Conservation (phyloP, 331 rosid species). For the Dryas integrifolia region DNA sequence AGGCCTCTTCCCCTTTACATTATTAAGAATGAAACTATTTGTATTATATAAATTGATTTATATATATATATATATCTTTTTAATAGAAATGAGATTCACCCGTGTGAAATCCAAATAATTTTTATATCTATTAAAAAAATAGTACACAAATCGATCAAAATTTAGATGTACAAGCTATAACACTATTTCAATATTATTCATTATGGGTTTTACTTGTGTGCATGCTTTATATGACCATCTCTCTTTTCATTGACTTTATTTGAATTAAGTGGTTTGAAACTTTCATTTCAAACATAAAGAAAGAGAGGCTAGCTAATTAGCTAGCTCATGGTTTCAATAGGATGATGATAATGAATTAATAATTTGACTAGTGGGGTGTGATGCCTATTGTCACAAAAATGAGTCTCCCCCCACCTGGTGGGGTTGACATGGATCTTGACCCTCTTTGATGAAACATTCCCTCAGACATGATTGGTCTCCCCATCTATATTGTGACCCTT, state of each 20-base stretch:
- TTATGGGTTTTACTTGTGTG: constrained; percentile 1
- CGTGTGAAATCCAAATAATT: too few relatives aligned
- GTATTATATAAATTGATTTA: too few relatives aligned
- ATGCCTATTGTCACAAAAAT: constrained; percentile 31
- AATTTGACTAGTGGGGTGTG: constrained; percentile 53
- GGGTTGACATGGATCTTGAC: constrained; percentile 77
- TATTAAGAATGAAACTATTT: too few relatives aligned
- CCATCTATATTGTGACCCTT: constrained; percentile 20
- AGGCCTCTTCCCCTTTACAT: background rate
- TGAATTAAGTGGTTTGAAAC: constrained; percentile 31
- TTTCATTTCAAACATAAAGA: constrained; percentile 7
- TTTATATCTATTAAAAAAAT: too few relatives aligned
- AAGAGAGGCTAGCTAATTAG: background rate
- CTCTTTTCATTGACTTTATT: constrained; percentile 52
- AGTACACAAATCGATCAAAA: too few relatives aligned
- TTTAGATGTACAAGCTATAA: too few relatives aligned
- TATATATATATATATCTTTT: too few relatives aligned
- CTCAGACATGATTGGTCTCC: constrained; percentile 23
- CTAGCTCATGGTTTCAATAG: constrained; percentile 26
- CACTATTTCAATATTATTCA: too few relatives aligned
- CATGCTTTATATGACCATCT: constrained; percentile 33
- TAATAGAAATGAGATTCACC: too few relatives aligned
- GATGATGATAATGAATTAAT: constrained; percentile 43
- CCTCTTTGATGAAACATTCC: constrained; percentile 57
- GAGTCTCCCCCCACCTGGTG: constrained; percentile 34